Percentiles rank a stretch among this genome's conserved stretches.
Evolutionary conservation across 2,329 filamentous ascomycete genomes (phyloP).

Genomic region (Fusarium udum): DNA sequence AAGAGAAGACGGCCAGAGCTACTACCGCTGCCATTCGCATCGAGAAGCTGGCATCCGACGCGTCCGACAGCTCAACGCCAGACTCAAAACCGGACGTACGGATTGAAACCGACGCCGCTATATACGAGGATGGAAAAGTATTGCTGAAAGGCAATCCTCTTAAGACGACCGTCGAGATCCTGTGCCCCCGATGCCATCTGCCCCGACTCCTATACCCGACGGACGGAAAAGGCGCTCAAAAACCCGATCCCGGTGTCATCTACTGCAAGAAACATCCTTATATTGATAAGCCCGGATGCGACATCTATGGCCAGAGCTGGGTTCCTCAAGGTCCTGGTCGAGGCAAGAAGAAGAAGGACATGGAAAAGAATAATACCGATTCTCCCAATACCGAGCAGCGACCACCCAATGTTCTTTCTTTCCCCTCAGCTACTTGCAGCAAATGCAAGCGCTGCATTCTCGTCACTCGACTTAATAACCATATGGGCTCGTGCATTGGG

Average conservation of each 20-base stretch:
- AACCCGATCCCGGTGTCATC: conserved; percentile 72
- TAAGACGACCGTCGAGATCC: conserved; percentile 74
- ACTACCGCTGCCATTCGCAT: conserved; percentile 71
- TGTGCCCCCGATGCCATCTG: conserved; percentile 78
- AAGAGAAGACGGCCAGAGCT: conserved; percentile 79
- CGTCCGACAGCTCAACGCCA: conserved; percentile 62
- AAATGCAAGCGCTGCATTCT: conserved; percentile 74
- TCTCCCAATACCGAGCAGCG: conserved; percentile 62
- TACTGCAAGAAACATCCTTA: conserved; percentile 85
- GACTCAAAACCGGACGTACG: conserved; percentile 66
- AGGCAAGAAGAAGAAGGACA: conserved; percentile 83
- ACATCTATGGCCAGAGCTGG: conserved; percentile 86
- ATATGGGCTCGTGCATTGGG: conserved; percentile 74
- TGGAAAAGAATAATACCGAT: conserved; percentile 67
- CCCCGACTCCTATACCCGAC: conserved; percentile 78
- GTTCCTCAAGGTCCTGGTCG: conserved; percentile 74
- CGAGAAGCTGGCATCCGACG: conserved; percentile 68
- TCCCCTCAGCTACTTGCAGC: conserved; percentile 72
- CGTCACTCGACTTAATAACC: conserved; percentile 72
- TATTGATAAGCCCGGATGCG: conserved; percentile 78
- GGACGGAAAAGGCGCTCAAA: conserved; percentile 72
- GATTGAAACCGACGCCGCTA: conserved; percentile 72
- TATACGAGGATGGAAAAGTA: conserved; percentile 75
- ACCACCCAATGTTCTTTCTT: conserved; percentile 69
- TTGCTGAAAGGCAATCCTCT: conserved; percentile 77